These are phyloP conservation scores for Erysimum cheiranthoides DNA, from an alignment of 345 rosid species.

Conservation along the genomic window DNA sequence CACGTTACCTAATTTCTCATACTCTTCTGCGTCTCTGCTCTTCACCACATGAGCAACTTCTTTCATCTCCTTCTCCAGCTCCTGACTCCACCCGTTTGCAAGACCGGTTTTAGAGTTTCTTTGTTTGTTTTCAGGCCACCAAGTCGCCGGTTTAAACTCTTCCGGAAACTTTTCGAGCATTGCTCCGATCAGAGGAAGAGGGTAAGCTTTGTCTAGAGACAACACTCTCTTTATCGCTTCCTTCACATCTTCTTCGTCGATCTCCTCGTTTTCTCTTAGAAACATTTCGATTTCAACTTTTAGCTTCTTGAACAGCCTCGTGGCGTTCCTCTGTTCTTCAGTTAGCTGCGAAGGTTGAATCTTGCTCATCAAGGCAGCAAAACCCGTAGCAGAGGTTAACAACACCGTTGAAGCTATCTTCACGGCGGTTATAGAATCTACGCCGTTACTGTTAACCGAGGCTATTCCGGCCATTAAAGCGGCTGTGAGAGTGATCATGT, in stretches of 20 bases:
- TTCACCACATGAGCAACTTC: constrained; percentile 48
- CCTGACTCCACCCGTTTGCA: constrained; percentile 44
- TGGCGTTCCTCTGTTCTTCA: constrained; percentile 62
- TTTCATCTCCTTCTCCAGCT: constrained; percentile 52
- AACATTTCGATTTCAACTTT: constrained; percentile 39
- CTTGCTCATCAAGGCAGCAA: constrained; percentile 57
- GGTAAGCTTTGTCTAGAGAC: constrained; percentile 55
- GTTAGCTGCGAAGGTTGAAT: constrained; percentile 66
- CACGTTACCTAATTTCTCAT: constrained; percentile 50
- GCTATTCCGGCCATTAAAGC: constrained; percentile 64
- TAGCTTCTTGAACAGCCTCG: constrained; percentile 52
- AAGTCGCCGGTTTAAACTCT: constrained; percentile 43
- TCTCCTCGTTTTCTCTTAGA: constrained; percentile 28
- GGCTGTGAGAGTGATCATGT: constrained; percentile 71
- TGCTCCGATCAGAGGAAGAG: constrained; percentile 51
- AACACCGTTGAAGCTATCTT: constrained; percentile 55
- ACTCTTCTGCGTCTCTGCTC: constrained; percentile 56
- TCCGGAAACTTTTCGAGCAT: constrained; percentile 50
- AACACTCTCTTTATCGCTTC: constrained; percentile 50
- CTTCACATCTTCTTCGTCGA: constrained; percentile 44
- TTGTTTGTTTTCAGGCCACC: constrained; percentile 51
- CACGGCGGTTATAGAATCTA: constrained; percentile 49
- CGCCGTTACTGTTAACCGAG: constrained; percentile 22
- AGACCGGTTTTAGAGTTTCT: background rate
- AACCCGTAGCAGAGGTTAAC: constrained; percentile 53